Evolutionary conservation across 1,284 basidiomycete species (phyloP), one percentile per base, ranked within the genome.

Genomic region (Cystobasidium sp.): DNA sequence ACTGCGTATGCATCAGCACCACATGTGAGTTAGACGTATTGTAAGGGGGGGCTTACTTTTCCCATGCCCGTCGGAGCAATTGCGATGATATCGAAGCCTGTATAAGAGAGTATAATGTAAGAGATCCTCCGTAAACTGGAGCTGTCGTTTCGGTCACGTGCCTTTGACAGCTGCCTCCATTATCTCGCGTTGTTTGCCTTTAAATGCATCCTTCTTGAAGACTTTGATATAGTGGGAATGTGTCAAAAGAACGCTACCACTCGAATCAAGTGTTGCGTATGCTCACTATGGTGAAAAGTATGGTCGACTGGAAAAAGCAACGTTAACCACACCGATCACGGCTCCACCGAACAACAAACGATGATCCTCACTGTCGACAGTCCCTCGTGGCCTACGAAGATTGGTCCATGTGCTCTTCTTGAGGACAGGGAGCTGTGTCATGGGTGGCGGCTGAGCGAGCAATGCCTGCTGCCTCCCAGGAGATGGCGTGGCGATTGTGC

Each of bases 21-120:
- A 39, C 16, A 1, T 8, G 6, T 2, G 18, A 14, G 39, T 16
- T 3, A 1, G 44, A 22, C 7, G 44, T 18, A 37, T 39, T 10
- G 2, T 12, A 10, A 59, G n/a, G 39, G 44, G 6, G 16, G 0
- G 76, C 83, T 70, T 65, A 90, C 92, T 87, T 94, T 94, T 39
- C 92, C 92, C 86, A 93, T 89, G 2, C 93, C 92, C 1, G 92
- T 94, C 0, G 93, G 92, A 8, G 92, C 92, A 2, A 94, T 86
- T 6, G 70, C 39, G 43, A 75, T 56, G 39, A 46, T 63, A 12
- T 75, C 67, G 24, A 69, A 31, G 49, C 68, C 44, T 46, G 58
- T 55, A 47, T 16, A 52, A 7, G 31, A 31, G 5, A 31, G 31
- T 31, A 1, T 5, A 31, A 31, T 31, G 31, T 31, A 31, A 31